Conservation (phyloP, 2,329 filamentous ascomycete genomes). For the Pseudogymnoascus sp. region DNA sequence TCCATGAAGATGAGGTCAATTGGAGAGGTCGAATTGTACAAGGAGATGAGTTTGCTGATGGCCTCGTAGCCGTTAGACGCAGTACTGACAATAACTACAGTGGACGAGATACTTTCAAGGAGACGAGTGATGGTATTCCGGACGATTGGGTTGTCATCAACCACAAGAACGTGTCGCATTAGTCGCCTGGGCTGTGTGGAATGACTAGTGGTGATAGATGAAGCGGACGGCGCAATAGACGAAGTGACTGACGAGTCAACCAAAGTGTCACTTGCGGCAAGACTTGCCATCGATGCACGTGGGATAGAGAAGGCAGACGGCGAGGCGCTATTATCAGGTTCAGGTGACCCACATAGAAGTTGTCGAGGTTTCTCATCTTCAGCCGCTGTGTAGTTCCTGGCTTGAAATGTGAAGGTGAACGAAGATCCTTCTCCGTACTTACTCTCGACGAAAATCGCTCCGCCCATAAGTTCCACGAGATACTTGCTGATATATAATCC, state of each 20-base stretch:
- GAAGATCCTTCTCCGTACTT: slow-evolving; percentile 61
- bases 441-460: slow-evolving; percentile 68
- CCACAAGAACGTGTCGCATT: slow-evolving; percentile 38
- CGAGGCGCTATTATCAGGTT: background rate
- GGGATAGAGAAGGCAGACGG: background rate
- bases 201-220: background rate
- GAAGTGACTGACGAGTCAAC: background rate
- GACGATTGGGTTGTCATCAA: slow-evolving; percentile 55
- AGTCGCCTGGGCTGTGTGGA: slow-evolving; percentile 11
- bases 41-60: slow-evolving; percentile 40
- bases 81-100: slow-evolving; percentile 30
- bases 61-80: slow-evolving; percentile 51
- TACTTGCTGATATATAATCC: slow-evolving; percentile 73
- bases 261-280: background rate
- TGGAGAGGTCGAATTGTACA: background rate
- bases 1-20: slow-evolving; percentile 59
- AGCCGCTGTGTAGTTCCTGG: slow-evolving; percentile 29
- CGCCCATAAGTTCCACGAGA: slow-evolving; percentile 72
- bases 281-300: background rate
- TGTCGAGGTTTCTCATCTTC: slow-evolving; percentile 12
- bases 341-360: slow-evolving; percentile 13
- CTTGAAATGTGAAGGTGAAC: slow-evolving; percentile 67
- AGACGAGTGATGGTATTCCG: slow-evolving; percentile 46
- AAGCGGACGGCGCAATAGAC: background rate
- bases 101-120: slow-evolving; percentile 37